Conservation (phyloP, 306 rosid genomes). For the Gastrolobium villosum region DNA sequence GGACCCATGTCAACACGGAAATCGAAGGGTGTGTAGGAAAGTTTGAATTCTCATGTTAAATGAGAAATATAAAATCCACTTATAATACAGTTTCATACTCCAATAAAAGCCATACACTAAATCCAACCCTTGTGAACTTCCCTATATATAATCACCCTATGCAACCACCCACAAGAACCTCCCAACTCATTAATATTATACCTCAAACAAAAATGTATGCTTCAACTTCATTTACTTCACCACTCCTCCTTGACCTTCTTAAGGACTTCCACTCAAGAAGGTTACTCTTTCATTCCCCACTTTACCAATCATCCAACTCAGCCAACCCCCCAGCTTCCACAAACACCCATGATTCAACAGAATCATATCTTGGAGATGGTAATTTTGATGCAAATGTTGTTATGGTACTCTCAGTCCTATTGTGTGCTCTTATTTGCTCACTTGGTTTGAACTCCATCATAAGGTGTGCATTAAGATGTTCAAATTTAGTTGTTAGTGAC, state of each 20-base stretch:
- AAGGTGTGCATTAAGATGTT: conserved; percentile 81
- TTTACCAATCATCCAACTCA: conserved; percentile 47
- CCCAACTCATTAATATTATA: conserved; percentile 27
- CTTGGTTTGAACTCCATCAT: conserved; percentile 86
- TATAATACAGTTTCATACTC: not conserved
- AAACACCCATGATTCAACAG: conserved; percentile 33
- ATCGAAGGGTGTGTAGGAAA: too few relatives aligned
- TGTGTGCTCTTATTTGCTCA: conserved; percentile 89
- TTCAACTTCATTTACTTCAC: conserved; percentile 50
- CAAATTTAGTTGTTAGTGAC: conserved; percentile 54
- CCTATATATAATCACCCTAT: conserved; percentile 48
- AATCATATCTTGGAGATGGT: conserved; percentile 55
- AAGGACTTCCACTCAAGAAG: conserved; percentile 69
- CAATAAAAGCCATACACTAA: conserved; percentile 18
- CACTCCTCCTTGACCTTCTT: conserved; percentile 48
- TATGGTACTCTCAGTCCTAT: conserved; percentile 91
- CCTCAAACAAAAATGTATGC: conserved; percentile 55
- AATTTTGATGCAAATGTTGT: conserved; percentile 87
- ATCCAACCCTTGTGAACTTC: conserved; percentile 23
- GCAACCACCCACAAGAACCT: conserved; percentile 41
- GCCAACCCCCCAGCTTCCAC: conserved; percentile 52
- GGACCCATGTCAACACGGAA: too few relatives aligned
- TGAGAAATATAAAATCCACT: too few relatives aligned
- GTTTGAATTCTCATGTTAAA: too few relatives aligned
- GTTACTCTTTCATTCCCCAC: conserved; percentile 62